Evolutionary conservation across 73 alveolate genomes (phyloP).

Genomic region (Stentor coeruleus): DNA sequence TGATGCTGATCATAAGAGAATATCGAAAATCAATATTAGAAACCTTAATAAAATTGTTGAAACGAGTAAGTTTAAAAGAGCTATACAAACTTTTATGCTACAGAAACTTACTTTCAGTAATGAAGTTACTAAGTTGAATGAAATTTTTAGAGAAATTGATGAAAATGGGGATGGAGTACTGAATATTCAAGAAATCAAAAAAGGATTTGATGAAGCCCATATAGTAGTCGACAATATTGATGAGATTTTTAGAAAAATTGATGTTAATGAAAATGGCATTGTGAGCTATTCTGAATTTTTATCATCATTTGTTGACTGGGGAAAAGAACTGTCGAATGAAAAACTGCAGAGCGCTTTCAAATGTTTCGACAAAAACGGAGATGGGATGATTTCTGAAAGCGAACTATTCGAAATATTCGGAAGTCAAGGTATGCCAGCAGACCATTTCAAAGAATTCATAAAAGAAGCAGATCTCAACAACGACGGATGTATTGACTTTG

Average conservation of each 20-base stretch:
- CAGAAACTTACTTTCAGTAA: background rate
- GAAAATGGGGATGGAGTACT: background rate
- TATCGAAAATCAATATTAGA: background rate
- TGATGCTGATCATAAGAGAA: background rate
- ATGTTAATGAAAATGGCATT: background rate
- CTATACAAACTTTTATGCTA: too few relatives aligned
- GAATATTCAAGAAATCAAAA: background rate
- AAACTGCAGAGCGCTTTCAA: background rate
- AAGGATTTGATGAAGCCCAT: background rate
- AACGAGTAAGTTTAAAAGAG: background rate
- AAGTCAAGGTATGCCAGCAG: background rate
- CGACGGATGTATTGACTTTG: slow-evolving; percentile 55
- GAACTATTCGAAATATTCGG: background rate
- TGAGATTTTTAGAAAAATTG: background rate
- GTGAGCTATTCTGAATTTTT: slow-evolving; percentile 3
- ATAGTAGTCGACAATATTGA: slow-evolving; percentile 3
- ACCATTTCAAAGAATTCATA: background rate
- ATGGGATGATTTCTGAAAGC: background rate
- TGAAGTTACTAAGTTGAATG: background rate
- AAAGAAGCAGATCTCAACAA: slow-evolving; percentile 45
- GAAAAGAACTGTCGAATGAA: background rate
- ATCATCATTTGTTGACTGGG: background rate
- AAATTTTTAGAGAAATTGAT: background rate
- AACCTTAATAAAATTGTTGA: too few relatives aligned
- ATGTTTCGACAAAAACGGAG: background rate